Evolutionary conservation across 305 asterid species (phyloP).

Genomic region (Fraxinus latifolia): DNA sequence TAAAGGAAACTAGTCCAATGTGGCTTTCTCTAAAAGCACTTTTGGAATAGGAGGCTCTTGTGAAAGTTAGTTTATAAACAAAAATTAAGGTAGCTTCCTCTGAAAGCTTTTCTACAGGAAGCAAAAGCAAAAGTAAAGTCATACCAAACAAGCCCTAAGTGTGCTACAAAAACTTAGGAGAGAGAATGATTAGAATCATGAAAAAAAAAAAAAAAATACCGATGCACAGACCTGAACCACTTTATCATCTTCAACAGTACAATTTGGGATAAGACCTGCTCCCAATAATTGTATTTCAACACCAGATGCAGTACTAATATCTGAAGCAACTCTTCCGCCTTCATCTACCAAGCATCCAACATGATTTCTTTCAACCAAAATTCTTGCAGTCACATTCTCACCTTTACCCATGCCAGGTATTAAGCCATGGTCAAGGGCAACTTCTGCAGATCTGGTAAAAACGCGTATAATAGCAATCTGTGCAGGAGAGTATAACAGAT

Average conservation of each 20-base stretch:
- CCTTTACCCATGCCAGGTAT: conserved; percentile 24
- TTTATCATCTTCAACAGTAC: conserved; percentile 34
- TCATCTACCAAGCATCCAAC: conserved; percentile 38
- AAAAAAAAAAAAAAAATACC: conserved; percentile 9
- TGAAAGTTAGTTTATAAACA: too few species aligned
- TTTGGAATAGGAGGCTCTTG: too few species aligned
- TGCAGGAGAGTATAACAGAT: conserved; percentile 45
- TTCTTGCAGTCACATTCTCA: conserved; percentile 37
- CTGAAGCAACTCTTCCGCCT: conserved; percentile 41
- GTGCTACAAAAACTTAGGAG: conserved; percentile 6
- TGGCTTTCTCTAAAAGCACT: too few species aligned
- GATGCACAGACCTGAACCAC: conserved; percentile 49
- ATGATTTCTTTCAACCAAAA: conserved; percentile 43
- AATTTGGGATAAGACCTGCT: conserved; percentile 28
- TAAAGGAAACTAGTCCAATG: too few species aligned
- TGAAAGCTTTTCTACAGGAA: too few species aligned
- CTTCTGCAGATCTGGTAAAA: conserved; percentile 48
- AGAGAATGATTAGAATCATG: conserved; percentile 16
- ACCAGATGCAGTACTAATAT: conserved; percentile 36
- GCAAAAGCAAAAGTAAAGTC: too few species aligned
- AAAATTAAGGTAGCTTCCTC: too few species aligned
- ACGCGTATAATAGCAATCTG: conserved; percentile 50
- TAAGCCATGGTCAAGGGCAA: conserved; percentile 30
- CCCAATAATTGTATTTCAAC: conserved; percentile 42
- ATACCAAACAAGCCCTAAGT: too few species aligned